Percentiles rank a stretch among this genome's conserved stretches.
Evolutionary conservation across 805 yeast species (phyloP).

Genomic region (Metschnikowia rubicola): DNA sequence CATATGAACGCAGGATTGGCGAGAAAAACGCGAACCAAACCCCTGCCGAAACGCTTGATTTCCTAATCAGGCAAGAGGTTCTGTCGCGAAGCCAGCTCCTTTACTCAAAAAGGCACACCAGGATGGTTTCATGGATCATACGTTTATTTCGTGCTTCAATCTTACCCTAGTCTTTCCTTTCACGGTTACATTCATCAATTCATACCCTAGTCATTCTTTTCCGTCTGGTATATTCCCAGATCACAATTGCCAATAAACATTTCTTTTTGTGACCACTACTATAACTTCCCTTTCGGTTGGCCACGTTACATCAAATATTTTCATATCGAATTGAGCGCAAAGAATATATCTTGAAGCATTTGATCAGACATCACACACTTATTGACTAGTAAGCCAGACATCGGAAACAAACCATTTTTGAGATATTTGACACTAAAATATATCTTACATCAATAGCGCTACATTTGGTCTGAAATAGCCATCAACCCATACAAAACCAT

Average conservation of each 20-base stretch:
- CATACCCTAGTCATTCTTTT: neutral
- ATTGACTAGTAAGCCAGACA: too few species aligned
- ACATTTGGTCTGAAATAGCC: neutral
- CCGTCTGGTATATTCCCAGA: neutral
- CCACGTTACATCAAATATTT: neutral
- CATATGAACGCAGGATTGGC: too few species aligned
- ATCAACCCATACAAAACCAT: neutral
- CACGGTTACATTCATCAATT: neutral
- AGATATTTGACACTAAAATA: too few species aligned
- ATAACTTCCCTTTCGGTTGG: neutral
- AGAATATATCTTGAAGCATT: too few species aligned
- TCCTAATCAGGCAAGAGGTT: slow-evolving; percentile 1
- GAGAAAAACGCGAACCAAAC: neutral
- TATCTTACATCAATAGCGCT: neutral
- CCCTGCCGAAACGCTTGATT: slow-evolving; percentile 1
- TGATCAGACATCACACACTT: too few species aligned
- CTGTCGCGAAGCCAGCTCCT: slow-evolving; percentile 4
- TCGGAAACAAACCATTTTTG: neutral
- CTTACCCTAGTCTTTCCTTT: neutral
- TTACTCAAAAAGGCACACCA: neutral
- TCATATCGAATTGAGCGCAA: neutral
- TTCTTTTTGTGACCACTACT: neutral
- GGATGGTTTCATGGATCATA: too few species aligned
- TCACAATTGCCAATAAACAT: neutral
- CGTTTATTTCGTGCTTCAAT: too few species aligned